Evolutionary conservation across 495 filamentous ascomycete species (phyloP), one percentile per base, ranked within the genome.

Genomic region (Penicillium parvum): DNA sequence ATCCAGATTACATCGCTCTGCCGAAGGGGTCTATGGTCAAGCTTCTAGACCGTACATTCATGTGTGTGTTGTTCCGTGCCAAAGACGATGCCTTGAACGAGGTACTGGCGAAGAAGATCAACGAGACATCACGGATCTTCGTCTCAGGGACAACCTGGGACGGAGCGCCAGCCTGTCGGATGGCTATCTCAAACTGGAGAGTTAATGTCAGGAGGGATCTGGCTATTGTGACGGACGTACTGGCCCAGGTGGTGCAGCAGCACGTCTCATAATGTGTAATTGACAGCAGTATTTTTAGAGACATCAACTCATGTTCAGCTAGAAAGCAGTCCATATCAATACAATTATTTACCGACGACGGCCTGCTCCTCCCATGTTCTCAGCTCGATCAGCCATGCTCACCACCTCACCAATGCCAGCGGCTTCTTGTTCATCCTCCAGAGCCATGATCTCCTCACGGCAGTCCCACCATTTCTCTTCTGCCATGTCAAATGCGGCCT

Each of bases 381-480:
- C 80, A 18, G 65, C 65, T 47, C 79, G 72, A 45, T 95, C 90
- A 43, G 77, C 80, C 37, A 96, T 73, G 60, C 82, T 92, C 18
- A 98, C 86, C 18, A 98, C 86, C 66, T 98, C 92, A 5, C 89
- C 85, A 66, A 96, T 96, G 12, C 92, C 92, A 19, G 90, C 88
- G 27, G 86, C 90, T 66, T 96, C 90, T 64, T 96, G 91, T 66
- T 95, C 90, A 66, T 96, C 91, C 66, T 98, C 92, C 49, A 96
- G 70, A 6, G 82, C 86, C 44, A 82, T 85, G 47, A 98, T 86
- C 67, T 98, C 92, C 65, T 98, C 92, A 52, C 92, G 75, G 60
- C 86, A 90, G 71, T 96, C 92, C 92, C 92, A 98, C 92, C 92
- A 98, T 58, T 90, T 95, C 62, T 88, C 86, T 68, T 98, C 92